These are phyloP conservation scores for Rosa hybrid DNA, from an alignment of 331 rosid species.

Conservation along the genomic window DNA sequence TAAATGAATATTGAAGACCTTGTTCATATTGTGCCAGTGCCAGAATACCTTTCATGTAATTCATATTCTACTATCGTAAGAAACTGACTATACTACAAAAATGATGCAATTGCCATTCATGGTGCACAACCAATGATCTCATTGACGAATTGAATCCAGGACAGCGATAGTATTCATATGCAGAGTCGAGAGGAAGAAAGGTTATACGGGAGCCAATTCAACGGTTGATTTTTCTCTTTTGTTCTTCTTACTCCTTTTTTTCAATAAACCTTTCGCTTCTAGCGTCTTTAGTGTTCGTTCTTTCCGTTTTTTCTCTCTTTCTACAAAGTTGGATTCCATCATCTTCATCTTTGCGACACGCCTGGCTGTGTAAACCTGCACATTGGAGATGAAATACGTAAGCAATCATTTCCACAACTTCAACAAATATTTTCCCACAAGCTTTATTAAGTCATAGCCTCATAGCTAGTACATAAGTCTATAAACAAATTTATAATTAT, in stretches of 20 bases:
- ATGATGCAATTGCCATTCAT: neutral
- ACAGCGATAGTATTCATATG: neutral
- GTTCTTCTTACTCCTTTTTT: conserved; percentile 55
- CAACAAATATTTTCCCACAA: neutral
- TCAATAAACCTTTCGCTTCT: conserved; percentile 66
- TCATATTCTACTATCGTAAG: neutral
- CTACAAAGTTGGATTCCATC: conserved; percentile 78
- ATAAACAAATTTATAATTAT: neutral
- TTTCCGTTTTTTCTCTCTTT: conserved; percentile 68
- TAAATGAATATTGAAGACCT: neutral
- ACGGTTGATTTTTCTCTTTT: conserved; percentile 27
- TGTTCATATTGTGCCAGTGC: neutral
- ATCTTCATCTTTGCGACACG: conserved; percentile 77
- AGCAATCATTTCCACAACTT: neutral
- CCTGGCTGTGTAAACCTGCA: conserved; percentile 77
- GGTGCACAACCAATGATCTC: neutral
- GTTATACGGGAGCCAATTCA: neutral
- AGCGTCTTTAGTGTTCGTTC: conserved; percentile 62
- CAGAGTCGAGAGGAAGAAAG: neutral
- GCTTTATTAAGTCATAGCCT: neutral
- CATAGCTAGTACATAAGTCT: neutral
- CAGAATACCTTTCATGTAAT: neutral
- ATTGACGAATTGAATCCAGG: neutral
- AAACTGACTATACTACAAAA: conserved; percentile 9
- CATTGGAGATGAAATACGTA: neutral